Percentiles rank a stretch among this genome's conserved stretches.
Evolutionary conservation across 306 rosid genomes (phyloP).

Genomic region (Rosa lucieae): DNA sequence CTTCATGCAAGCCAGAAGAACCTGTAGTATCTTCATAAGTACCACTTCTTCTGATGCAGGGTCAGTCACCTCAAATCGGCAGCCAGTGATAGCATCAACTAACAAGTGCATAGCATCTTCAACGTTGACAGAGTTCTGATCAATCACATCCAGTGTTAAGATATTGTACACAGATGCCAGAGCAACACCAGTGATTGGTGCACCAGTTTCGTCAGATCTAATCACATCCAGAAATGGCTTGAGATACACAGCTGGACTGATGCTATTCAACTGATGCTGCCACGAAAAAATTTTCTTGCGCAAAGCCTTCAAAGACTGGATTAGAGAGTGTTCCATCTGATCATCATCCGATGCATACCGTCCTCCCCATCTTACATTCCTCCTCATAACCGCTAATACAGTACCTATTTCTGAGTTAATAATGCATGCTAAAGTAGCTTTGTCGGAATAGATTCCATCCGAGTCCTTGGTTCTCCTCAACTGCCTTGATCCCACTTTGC

Average conservation of each 20-base stretch:
- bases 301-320: constrained; percentile 81
- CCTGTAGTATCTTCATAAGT: constrained; percentile 90
- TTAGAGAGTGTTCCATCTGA: constrained; percentile 90
- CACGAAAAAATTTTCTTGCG: constrained; percentile 82
- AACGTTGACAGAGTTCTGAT: constrained; percentile 74
- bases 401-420: constrained; percentile 93
- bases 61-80: constrained; percentile 95
- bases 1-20: constrained; percentile 95
- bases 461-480: constrained; percentile 75
- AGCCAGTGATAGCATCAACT: constrained; percentile 93
- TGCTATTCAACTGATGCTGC: constrained; percentile 84
- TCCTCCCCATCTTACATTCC: constrained; percentile 95
- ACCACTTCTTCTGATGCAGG: constrained; percentile 95
- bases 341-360: constrained; percentile 83
- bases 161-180: constrained; percentile 90
- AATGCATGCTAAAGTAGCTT: constrained; percentile 80
- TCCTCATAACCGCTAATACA: constrained; percentile 92
- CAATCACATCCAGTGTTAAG: constrained; percentile 78
- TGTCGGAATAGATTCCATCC: constrained; percentile 51
- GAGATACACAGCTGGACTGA: constrained; percentile 77
- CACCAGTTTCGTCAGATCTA: constrained; percentile 93
- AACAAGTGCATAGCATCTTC: constrained; percentile 90
- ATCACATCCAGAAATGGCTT: constrained; percentile 93
- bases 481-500: constrained; percentile 65
- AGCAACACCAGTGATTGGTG: constrained; percentile 91